Evolutionary conservation across 1,284 basidiomycete genomes (phyloP).

Genomic region (Boletus albobrunnescens): DNA sequence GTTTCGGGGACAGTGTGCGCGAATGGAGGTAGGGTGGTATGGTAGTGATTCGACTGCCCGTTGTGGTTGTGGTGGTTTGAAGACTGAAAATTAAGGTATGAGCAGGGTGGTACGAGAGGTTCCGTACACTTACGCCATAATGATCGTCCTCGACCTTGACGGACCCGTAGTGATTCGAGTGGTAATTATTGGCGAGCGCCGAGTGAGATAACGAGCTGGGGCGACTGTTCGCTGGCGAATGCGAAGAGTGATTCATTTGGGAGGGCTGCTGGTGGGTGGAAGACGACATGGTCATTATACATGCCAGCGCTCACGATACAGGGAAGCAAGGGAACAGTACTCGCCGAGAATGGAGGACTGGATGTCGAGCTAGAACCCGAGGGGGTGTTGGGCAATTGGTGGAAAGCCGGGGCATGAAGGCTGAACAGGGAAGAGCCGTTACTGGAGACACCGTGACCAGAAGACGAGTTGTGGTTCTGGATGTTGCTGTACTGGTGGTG

Average conservation of each 20-base stretch:
- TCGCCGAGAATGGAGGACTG: conserved; percentile 77
- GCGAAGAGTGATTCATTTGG: conserved; percentile 51
- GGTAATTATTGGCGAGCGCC: conserved; percentile 26
- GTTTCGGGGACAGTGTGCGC: conserved; percentile 39
- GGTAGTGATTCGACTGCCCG: conserved; percentile 34
- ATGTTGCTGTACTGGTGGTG: conserved; percentile 32
- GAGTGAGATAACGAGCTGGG: conserved; percentile 37
- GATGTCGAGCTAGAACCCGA: conserved; percentile 70
- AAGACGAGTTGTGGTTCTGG: conserved; percentile 31
- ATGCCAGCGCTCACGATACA: conserved; percentile 33
- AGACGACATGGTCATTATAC: conserved; percentile 44
- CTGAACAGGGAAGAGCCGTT: conserved; percentile 43
- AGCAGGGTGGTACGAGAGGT: conserved; percentile 3
- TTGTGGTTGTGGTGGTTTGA: conserved; percentile 38
- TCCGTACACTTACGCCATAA: conserved; percentile 45
- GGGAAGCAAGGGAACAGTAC: conserved; percentile 46
- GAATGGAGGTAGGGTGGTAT: conserved; percentile 43
- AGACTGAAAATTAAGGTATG: conserved; percentile 15
- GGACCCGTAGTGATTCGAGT: conserved; percentile 40
- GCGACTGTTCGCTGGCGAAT: conserved; percentile 46
- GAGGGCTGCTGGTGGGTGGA: conserved; percentile 51
- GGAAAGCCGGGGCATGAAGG: conserved; percentile 51
- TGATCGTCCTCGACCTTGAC: conserved; percentile 67
- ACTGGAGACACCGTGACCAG: conserved; percentile 34
- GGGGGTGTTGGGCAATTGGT: conserved; percentile 59